phyloP scores from a whole-genome alignment of 305 asterid species.

The Solanum hybrid region DNA sequence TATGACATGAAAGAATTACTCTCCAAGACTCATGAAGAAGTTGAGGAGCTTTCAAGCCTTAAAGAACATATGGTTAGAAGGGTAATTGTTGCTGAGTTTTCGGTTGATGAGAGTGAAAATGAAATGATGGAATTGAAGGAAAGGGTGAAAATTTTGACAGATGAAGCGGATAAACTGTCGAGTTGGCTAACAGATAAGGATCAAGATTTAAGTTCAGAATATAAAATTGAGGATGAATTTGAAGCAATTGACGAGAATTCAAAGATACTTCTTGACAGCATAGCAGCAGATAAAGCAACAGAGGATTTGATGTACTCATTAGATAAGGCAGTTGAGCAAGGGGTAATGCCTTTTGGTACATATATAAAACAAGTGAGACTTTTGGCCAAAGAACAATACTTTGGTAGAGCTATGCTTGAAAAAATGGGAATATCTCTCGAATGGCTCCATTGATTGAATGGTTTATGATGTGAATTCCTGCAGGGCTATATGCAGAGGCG shows the following conservation, averaged over 20 bases:
- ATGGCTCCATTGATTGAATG: neutral
- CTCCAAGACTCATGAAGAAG: constrained; percentile 20
- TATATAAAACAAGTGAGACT: constrained; percentile 47
- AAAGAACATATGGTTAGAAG: constrained; percentile 24
- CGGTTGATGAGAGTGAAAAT: constrained; percentile 13
- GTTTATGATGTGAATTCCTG: neutral
- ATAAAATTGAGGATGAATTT: constrained; percentile 30
- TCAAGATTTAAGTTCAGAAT: neutral
- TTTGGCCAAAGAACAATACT: constrained; percentile 48
- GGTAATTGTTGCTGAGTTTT: neutral
- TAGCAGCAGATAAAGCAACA: constrained; percentile 35
- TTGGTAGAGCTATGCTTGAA: constrained; percentile 14
- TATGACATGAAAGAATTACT: constrained; percentile 21
- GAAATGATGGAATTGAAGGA: constrained; percentile 25
- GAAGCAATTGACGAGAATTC: constrained; percentile 32
- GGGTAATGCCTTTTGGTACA: constrained; percentile 19
- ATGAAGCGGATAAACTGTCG: constrained; percentile 30
- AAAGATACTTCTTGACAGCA: constrained; percentile 13
- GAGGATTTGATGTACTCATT: constrained; percentile 43
- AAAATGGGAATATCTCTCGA: constrained; percentile 8
- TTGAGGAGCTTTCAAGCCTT: constrained; percentile 15
- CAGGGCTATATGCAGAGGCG: neutral
- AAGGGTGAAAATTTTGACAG: constrained; percentile 13
- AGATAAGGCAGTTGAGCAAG: constrained; percentile 31
- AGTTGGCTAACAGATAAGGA: constrained; percentile 35